Base-by-base conservation (phyloP, 768 basidiomycete species). In the Russula sp. region DNA sequence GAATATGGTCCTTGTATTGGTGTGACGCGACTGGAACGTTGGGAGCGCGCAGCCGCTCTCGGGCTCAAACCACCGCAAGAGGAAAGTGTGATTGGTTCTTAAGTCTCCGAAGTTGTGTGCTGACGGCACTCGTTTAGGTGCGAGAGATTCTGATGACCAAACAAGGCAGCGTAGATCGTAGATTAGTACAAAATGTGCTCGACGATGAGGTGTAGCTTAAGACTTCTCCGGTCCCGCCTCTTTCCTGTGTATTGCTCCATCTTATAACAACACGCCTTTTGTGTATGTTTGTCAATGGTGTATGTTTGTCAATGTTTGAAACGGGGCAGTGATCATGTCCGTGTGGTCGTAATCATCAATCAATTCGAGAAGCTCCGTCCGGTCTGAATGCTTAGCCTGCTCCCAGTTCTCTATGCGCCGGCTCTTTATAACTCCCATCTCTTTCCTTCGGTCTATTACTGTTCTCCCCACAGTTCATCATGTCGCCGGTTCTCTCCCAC, bases 1-100 rank as follows among this genome's bases (percentile, higher is more conserved):
- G 83, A 90, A 65, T 94, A 85, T 69, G 92, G 91, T 0, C 91
- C 90, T 3, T 90, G 86, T 65, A 75, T 86, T 22, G 88, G 90
- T 0, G 79, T 91, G 57, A 81, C 84, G n/a, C 83, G 94, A 34
- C 74, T 96, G 14, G 84, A 94, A 64, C 79, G 95, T 42, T 98
- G 93, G 92, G 83, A 94, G 69, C 79, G 94, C 52, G 95, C 95
- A 0, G 72, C 85, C 32, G 78, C 79, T 10, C 77, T 95, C 48
- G 92, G 92, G 2, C 75, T 97, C 20, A 78, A 86, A 50, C 95
- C 94, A 14, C 93, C 93, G 3, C 64, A 70, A 16, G 90, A 93
- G 78, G 93, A 88, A 67, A 60, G 82, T 71, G 39, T 60, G 10
- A 9, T 3, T 8, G 5, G 9, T n/a, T 7, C 25, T 22, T 18